Percentiles rank a stretch among this genome's conserved stretches.
Conservation (phyloP, 495 filamentous ascomycete genomes). For the Penicillium taxi region DNA sequence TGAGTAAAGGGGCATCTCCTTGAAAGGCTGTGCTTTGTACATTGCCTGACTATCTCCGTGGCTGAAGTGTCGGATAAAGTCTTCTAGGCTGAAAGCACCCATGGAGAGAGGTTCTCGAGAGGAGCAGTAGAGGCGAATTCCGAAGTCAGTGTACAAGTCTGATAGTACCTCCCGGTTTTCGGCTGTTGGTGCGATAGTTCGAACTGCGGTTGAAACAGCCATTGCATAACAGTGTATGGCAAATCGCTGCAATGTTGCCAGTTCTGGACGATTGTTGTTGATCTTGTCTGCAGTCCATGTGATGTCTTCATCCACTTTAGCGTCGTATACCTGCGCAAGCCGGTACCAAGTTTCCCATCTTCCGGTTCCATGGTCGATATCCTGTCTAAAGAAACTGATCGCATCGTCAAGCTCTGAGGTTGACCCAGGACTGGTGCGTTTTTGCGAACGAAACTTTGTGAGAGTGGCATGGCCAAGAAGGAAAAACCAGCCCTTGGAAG, state of each 20-base stretch:
- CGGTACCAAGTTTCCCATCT: constrained; percentile 97
- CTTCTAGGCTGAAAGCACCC: constrained; percentile 67
- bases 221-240: constrained; percentile 92
- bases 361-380: constrained; percentile 75
- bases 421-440: constrained; percentile 65
- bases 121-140: constrained; percentile 79
- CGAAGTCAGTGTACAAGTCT: constrained; percentile 85
- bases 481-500: constrained; percentile 87
- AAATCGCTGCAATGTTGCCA: constrained; percentile 67
- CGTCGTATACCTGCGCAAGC: constrained; percentile 84
- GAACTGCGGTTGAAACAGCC: constrained; percentile 67
- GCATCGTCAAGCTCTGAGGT: constrained; percentile 84
- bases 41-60: constrained; percentile 58
- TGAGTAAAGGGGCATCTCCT: constrained; percentile 62
- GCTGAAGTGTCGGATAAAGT: constrained; percentile 71
- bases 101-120: constrained; percentile 89
- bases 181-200: constrained; percentile 50
- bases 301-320: constrained; percentile 82
- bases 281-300: constrained; percentile 95
- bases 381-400: constrained; percentile 70
- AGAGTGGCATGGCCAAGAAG: constrained; percentile 80
- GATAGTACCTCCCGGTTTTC: constrained; percentile 61
- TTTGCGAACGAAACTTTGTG: constrained; percentile 79
- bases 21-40: constrained; percentile 65
- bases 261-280: constrained; percentile 70